phyloP scores from a whole-genome alignment of 2,329 filamentous ascomycete genomes.

The Trichoderma sp. region DNA sequence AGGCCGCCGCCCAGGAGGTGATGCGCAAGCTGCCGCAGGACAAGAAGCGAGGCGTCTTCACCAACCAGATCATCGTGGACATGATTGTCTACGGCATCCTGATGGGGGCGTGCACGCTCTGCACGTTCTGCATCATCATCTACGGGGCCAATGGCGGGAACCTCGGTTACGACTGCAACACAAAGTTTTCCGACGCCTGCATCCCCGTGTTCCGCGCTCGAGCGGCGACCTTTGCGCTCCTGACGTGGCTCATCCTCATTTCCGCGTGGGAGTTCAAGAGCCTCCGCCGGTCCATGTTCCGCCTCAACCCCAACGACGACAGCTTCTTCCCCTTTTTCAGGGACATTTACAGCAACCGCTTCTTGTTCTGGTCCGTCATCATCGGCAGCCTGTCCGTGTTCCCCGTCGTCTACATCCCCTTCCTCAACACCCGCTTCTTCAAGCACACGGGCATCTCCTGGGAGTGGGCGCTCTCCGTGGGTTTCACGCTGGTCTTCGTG shows the following conservation, averaged over 20 bases:
- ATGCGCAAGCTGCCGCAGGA: constrained; percentile 79
- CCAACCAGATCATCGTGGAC: constrained; percentile 73
- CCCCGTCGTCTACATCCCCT: constrained; percentile 71
- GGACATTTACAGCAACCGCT: constrained; percentile 69
- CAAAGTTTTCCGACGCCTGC: constrained; percentile 56
- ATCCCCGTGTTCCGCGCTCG: constrained; percentile 67
- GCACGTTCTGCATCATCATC: constrained; percentile 66
- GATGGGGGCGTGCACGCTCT: constrained; percentile 70
- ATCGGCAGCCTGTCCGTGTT: constrained; percentile 64
- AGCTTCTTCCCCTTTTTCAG: constrained; percentile 56
- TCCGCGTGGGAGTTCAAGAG: constrained; percentile 79
- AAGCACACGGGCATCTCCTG: constrained; percentile 71
- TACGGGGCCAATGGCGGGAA: constrained; percentile 57
- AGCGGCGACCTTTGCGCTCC: constrained; percentile 70
- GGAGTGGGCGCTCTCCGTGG: constrained; percentile 73
- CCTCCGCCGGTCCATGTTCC: constrained; percentile 70
- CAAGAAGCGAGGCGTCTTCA: constrained; percentile 69
- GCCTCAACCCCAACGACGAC: constrained; percentile 56
- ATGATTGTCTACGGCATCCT: constrained; percentile 78
- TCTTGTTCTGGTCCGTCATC: constrained; percentile 68
- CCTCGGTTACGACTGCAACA: constrained; percentile 65
- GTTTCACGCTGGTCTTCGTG: constrained; percentile 65
- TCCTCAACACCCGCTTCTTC: constrained; percentile 69
- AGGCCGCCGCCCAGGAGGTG: constrained; percentile 72
- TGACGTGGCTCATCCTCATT: constrained; percentile 73